Evolutionary conservation across 139 green algal species (phyloP).

Genomic region (Micractinium conductrix): DNA sequence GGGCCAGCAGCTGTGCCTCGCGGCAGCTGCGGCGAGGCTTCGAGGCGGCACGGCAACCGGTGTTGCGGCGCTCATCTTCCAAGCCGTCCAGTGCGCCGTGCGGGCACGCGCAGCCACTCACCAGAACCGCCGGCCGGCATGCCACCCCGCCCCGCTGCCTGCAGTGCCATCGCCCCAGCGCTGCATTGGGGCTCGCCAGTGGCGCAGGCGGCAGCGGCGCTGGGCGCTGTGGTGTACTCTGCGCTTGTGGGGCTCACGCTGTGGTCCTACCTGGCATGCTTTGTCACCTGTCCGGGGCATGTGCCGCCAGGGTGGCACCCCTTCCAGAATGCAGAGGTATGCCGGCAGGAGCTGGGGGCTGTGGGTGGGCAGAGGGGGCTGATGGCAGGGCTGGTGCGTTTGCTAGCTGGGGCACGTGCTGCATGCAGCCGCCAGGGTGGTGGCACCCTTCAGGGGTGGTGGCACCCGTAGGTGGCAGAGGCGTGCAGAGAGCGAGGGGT

Average conservation of each 20-base stretch:
- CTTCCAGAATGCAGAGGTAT: conserved; percentile 77
- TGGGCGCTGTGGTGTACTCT: conserved; percentile 30
- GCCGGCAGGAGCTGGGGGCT: background rate
- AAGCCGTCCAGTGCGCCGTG: too few species aligned
- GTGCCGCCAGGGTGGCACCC: conserved; percentile 92
- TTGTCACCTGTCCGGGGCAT: conserved; percentile 80
- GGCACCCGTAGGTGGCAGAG: too few species aligned
- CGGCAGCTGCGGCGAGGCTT: too few species aligned
- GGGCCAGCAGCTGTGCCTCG: too few species aligned
- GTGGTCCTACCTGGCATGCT: conserved; percentile 92
- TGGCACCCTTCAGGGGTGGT: too few species aligned
- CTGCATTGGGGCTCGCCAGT: background rate
- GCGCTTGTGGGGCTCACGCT: conserved; percentile 79
- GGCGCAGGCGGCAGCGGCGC: conserved; percentile 27
- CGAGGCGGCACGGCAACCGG: too few species aligned
- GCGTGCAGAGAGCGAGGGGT: too few species aligned
- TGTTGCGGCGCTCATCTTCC: too few species aligned
- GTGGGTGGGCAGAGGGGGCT: too few species aligned
- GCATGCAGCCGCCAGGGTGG: background rate
- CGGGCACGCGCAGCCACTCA: too few species aligned
- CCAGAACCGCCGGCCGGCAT: too few species aligned
- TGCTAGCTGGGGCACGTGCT: background rate
- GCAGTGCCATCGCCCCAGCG: conserved; percentile 15
- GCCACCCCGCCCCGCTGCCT: background rate
- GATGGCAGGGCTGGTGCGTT: too few species aligned